phyloP scores from a whole-genome alignment of 2,329 filamentous ascomycete genomes.

The Epichloe baconii region DNA sequence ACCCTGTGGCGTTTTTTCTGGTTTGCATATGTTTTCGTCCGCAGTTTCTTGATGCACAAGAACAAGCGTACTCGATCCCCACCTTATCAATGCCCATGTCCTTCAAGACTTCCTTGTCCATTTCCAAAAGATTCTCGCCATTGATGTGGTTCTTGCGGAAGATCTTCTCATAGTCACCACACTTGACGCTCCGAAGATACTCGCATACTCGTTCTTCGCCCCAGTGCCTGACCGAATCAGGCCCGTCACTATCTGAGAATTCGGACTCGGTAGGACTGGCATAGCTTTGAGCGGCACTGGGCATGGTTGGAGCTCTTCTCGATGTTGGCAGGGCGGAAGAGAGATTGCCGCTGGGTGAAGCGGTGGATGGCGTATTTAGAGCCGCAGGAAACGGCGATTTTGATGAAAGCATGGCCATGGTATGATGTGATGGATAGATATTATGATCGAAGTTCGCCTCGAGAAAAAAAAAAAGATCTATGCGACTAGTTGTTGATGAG shows the following conservation, averaged over 20 bases:
- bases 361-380: slow-evolving; percentile 30
- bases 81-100: slow-evolving; percentile 99
- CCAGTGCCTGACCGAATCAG: slow-evolving; percentile 72
- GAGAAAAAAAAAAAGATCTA: no score
- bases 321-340: slow-evolving; percentile 37
- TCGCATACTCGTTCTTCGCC: slow-evolving; percentile 84
- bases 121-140: slow-evolving; percentile 89
- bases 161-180: slow-evolving; percentile 81
- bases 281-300: slow-evolving; percentile 43
- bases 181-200: slow-evolving; percentile 84
- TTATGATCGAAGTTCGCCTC: not conserved
- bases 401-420: slow-evolving; percentile 64
- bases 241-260: slow-evolving; percentile 70
- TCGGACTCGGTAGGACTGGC: slow-evolving; percentile 84
- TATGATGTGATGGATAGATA: slow-evolving; percentile 17
- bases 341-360: slow-evolving; percentile 31
- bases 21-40: slow-evolving; percentile 63
- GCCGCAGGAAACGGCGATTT: slow-evolving; percentile 55
- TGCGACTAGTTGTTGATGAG: not conserved
- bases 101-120: slow-evolving; percentile 91
- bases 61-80: slow-evolving; percentile 85
- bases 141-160: slow-evolving; percentile 94
- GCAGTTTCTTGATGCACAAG: slow-evolving; percentile 69
- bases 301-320: slow-evolving; percentile 37
- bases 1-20: slow-evolving; percentile 79